These are phyloP conservation scores for Alternaria arborescens DNA, from an alignment of 2,329 filamentous ascomycete genomes.

Conservation along the genomic window DNA sequence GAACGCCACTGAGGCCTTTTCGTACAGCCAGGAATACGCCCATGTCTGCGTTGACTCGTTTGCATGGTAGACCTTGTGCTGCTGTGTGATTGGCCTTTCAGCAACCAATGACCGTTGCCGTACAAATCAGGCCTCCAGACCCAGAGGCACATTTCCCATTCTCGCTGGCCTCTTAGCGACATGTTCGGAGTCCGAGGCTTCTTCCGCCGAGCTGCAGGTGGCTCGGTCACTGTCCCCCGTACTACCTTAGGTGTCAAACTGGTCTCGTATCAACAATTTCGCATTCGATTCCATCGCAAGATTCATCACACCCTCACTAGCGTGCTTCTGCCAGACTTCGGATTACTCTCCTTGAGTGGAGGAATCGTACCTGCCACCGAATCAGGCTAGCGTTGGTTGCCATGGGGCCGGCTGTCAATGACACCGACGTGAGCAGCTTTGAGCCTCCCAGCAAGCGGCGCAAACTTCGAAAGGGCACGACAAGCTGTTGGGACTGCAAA, in stretches of 20 bases:
- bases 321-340: not conserved
- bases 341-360: not conserved
- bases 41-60: not conserved
- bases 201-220: not conserved
- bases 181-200: not conserved
- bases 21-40: not conserved
- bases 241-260: not conserved
- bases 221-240: not conserved
- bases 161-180: not conserved
- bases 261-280: not conserved
- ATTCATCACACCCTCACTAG: not conserved
- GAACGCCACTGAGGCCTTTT: not conserved
- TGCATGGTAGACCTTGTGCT: not conserved
- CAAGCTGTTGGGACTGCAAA: conserved; percentile 39
- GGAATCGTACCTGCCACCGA: not conserved
- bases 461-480: conserved; percentile 34
- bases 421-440: conserved; percentile 1
- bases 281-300: not conserved
- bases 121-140: not conserved
- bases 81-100: not conserved
- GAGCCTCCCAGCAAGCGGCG: conserved; percentile 22
- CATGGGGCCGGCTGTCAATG: not conserved
- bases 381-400: not conserved
- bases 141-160: too few relatives aligned
- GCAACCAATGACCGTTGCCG: not conserved